phyloP scores from a whole-genome alignment of 495 filamentous ascomycete genomes.

The Lasiosphaeria ovina region DNA sequence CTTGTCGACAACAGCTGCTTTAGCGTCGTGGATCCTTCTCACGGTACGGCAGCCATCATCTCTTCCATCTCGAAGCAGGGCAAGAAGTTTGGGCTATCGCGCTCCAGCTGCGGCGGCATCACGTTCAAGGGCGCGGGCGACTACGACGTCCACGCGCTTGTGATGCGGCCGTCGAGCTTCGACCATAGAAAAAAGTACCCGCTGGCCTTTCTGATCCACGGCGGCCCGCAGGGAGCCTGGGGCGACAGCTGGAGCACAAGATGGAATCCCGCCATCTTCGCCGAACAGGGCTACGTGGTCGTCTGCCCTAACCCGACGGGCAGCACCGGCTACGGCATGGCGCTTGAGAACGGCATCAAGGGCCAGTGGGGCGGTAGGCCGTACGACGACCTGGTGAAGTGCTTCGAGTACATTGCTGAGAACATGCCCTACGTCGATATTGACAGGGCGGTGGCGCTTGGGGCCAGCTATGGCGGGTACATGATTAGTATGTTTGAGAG shows the following conservation, averaged over 20 bases:
- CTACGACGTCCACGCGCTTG: slow-evolving; percentile 70
- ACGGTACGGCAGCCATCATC: slow-evolving; percentile 44
- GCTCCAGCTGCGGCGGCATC: slow-evolving; percentile 63
- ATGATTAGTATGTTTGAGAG: slow-evolving; percentile 63
- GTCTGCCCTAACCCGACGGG: slow-evolving; percentile 88
- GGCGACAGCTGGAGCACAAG: slow-evolving; percentile 79
- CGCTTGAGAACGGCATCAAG: slow-evolving; percentile 71
- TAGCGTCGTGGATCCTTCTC: slow-evolving; percentile 54
- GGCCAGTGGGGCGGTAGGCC: slow-evolving; percentile 76
- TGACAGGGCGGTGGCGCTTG: slow-evolving; percentile 71
- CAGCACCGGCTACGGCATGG: slow-evolving; percentile 80
- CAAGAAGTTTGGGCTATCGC: slow-evolving; percentile 63
- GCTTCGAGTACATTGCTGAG: slow-evolving; percentile 72
- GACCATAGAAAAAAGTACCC: slow-evolving; percentile 73
- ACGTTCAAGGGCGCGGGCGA: slow-evolving; percentile 57
- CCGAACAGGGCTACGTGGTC: slow-evolving; percentile 87
- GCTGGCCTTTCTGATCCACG: slow-evolving; percentile 80
- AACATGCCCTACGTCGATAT: slow-evolving; percentile 76
- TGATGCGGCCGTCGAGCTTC: slow-evolving; percentile 80
- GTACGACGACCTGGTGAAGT: slow-evolving; percentile 77
- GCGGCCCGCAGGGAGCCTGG: slow-evolving; percentile 86
- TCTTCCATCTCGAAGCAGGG: slow-evolving; percentile 72
- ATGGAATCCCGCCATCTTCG: slow-evolving; percentile 90
- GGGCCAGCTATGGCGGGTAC: slow-evolving; percentile 84
- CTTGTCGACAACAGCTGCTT: slow-evolving; percentile 69